phyloP scores from a whole-genome alignment of 441 rosid genomes.

The Metrosideros polymorpha region DNA sequence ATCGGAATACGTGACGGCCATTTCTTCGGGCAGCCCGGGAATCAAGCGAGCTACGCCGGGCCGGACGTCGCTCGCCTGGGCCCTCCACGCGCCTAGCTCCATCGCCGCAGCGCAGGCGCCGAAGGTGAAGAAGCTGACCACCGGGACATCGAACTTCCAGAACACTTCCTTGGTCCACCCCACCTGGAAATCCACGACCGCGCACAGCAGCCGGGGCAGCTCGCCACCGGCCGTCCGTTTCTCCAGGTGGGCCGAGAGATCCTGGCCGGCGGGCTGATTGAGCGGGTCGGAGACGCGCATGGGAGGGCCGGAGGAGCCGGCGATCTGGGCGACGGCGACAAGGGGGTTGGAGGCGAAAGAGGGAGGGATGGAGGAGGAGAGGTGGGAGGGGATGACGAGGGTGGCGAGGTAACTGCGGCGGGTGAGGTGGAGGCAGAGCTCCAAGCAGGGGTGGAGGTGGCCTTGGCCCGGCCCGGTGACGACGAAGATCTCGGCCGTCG shows the following conservation, averaged over 20 bases:
- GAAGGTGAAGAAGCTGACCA: slow-evolving; percentile 14
- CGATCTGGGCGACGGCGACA: background rate
- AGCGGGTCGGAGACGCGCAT: background rate
- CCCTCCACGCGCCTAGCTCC: slow-evolving; percentile 19
- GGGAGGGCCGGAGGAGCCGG: slow-evolving; percentile 1
- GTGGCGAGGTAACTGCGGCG: background rate
- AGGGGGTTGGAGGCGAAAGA: background rate
- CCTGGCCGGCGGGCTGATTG: slow-evolving; percentile 1
- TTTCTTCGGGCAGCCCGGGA: slow-evolving; percentile 16
- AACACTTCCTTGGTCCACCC: slow-evolving; percentile 15
- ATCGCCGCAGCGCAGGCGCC: slow-evolving; percentile 18
- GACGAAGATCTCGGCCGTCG: background rate
- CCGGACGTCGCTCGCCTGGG: background rate
- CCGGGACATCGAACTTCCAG: slow-evolving; percentile 9
- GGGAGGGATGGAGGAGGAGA: background rate
- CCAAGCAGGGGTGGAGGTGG: slow-evolving; percentile 1
- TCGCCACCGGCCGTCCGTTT: background rate
- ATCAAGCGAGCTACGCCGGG: slow-evolving; percentile 7
- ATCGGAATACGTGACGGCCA: slow-evolving; percentile 15
- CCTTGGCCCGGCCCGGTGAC: background rate
- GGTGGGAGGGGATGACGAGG: background rate
- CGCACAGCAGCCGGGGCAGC: slow-evolving; percentile 1
- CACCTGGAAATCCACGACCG: slow-evolving; percentile 16
- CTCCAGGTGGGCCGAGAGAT: slow-evolving; percentile 3
- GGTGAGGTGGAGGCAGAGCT: background rate